Conservation (phyloP, 192 early-diverging fungal genomes). For the Fimicolochytrium jonesii region DNA sequence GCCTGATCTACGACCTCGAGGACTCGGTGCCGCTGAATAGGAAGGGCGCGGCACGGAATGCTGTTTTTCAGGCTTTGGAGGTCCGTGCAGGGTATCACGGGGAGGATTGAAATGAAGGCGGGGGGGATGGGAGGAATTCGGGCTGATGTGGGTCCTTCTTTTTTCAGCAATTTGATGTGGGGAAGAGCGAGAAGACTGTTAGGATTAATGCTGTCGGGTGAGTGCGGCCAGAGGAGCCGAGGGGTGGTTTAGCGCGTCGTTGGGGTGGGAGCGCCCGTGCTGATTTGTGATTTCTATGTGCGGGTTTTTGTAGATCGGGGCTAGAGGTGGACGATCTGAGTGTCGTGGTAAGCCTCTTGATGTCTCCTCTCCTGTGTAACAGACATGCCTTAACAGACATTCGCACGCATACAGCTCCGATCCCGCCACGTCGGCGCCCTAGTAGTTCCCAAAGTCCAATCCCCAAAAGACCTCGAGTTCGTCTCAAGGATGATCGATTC, state of each 20-base stretch:
- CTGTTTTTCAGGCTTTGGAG: slow-evolving; percentile 52
- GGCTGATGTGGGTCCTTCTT: too few relatives aligned
- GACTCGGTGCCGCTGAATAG: slow-evolving; percentile 81
- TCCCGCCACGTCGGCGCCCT: slow-evolving; percentile 48
- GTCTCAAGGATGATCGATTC: slow-evolving; percentile 70
- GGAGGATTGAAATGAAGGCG: too few relatives aligned
- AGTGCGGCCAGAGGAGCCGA: too few relatives aligned
- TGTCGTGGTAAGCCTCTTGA: slow-evolving; percentile 55
- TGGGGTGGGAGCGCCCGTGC: too few relatives aligned
- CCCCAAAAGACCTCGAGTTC: slow-evolving; percentile 69
- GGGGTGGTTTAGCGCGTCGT: too few relatives aligned
- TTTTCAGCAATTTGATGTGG: slow-evolving; percentile 55
- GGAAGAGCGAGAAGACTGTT: slow-evolving; percentile 77
- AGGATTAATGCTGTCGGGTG: slow-evolving; percentile 81
- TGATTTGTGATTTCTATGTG: too few relatives aligned
- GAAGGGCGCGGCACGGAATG: slow-evolving; percentile 70
- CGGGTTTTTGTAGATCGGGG: slow-evolving; percentile 48
- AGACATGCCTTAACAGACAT: not conserved
- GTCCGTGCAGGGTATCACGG: too few relatives aligned
- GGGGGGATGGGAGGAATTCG: too few relatives aligned
- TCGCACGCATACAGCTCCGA: slow-evolving; percentile 36
- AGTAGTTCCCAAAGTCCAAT: slow-evolving; percentile 86
- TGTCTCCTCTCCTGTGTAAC: not conserved
- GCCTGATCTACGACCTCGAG: slow-evolving; percentile 88
- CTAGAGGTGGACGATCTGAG: slow-evolving; percentile 75